phyloP scores from a whole-genome alignment of 1,284 basidiomycete genomes.

The Sporisorium graminicola region DNA sequence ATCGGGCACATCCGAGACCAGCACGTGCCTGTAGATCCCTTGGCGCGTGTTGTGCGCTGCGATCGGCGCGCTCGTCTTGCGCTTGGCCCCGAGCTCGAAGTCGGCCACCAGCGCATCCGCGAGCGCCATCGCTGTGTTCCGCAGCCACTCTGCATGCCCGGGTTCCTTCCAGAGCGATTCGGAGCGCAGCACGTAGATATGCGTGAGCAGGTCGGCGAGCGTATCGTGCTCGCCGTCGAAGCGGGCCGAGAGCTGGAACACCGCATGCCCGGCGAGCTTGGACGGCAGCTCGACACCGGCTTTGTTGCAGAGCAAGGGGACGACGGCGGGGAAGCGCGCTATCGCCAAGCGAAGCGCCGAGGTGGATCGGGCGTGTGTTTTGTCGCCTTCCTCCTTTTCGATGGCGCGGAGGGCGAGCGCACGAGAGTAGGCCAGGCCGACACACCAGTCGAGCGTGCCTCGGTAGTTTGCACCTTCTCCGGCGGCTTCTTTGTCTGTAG shows the following conservation, averaged over 20 bases:
- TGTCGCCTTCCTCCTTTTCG: conserved; percentile 59
- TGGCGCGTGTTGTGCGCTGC: conserved; percentile 43
- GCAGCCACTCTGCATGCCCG: conserved; percentile 53
- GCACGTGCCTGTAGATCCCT: conserved; percentile 65
- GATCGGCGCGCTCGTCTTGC: conserved; percentile 7
- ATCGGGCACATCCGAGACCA: conserved; percentile 67
- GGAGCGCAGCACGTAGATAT: conserved; percentile 62
- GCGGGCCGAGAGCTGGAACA: conserved; percentile 27
- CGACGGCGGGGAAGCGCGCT: conserved; percentile 56
- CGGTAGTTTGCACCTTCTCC: conserved; percentile 32
- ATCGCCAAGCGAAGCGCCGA: conserved; percentile 61
- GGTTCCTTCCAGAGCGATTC: conserved; percentile 67
- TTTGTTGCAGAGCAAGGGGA: conserved; percentile 61
- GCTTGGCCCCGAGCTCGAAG: conserved; percentile 12
- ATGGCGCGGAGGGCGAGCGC: conserved; percentile 58
- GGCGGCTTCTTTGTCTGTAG: conserved; percentile 32
- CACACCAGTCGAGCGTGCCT: conserved; percentile 65
- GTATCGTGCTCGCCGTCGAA: conserved; percentile 29
- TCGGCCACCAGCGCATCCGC: conserved; percentile 22
- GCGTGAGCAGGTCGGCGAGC: conserved; percentile 56
- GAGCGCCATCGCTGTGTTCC: conserved; percentile 30
- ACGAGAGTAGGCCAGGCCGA: conserved; percentile 57
- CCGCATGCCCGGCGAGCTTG: conserved; percentile 27
- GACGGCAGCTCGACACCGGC: conserved; percentile 47
- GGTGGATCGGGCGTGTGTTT: conserved; percentile 28